Base-by-base conservation (phyloP, 371 early-diverging fungal genomes). In the Circinella umbellata region DNA sequence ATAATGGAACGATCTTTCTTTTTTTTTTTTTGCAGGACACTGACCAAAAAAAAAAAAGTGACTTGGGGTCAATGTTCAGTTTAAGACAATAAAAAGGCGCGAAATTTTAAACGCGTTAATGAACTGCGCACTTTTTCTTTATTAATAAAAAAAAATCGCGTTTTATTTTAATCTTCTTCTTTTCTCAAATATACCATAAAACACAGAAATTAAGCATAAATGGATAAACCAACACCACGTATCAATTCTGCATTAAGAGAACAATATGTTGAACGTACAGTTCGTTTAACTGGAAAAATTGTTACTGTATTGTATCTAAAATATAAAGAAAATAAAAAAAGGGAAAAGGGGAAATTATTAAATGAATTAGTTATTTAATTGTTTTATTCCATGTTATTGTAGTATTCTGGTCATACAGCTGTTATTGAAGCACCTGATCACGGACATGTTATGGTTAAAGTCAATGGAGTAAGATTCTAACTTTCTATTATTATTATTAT, bases 211-310 rank as follows among this genome's bases (percentile, higher is more conserved):
- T 11, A 42, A 42, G 9, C 9, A 42, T 42, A 42, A 61, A 89
- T 89, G 90, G 84, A 89, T 48, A 88, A 88, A 72, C 88, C 90
- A 39, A 89, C 90, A 55, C 88, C 88, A 55, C 84, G 89, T 63
- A 79, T 89, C 74, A 88, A 88, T 71, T 87, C 90, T 54, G 64
- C 66, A n/a, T 76, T 87, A 63, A 75, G 86, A 72, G 82, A 82
- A 71, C 81, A 86, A 67, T 86, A 83, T 72, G 80, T 80, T 69
- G 84, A 80, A 60, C 73, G 69, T 14, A 83, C 85, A 42, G 85
- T 89, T 61, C 88, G 90, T 61, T 69, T 89, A 15, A 65, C 70
- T 53, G 90, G 90, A 27, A 86, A 87, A 57, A 79, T 88, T 42
- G 66, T 81, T 46, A 80, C 85, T 69, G 88, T 89, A 85, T 27